Conservation (phyloP, 2,329 filamentous ascomycete species). For the Epichloe typhina region DNA sequence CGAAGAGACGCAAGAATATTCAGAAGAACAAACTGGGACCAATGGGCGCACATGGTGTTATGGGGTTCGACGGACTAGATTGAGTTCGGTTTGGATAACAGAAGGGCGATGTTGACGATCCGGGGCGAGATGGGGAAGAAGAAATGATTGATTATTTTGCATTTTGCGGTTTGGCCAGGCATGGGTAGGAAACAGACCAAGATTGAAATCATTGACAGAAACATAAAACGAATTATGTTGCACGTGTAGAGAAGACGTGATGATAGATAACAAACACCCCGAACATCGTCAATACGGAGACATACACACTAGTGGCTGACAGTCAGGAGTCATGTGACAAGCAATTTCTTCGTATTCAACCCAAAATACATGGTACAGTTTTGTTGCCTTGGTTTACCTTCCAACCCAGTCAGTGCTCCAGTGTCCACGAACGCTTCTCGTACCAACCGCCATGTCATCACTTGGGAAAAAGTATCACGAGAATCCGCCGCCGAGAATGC, state of each 20-base stretch:
- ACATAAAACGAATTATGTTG: no score
- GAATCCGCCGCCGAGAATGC: no score
- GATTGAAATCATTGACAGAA: background rate
- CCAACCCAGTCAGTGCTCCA: background rate
- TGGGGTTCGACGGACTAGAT: constrained; percentile 36
- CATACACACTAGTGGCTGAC: no score
- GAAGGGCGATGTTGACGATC: background rate
- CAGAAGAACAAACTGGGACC: constrained; percentile 32
- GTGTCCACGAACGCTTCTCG: background rate
- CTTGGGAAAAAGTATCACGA: background rate
- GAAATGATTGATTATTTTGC: background rate
- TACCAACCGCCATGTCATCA: background rate
- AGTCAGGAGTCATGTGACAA: no score
- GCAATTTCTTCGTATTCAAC: background rate
- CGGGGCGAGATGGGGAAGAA: background rate
- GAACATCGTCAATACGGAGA: no score
- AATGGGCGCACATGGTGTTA: constrained; percentile 37
- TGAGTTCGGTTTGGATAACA: constrained; percentile 8
- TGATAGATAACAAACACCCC: no score
- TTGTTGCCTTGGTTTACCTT: background rate
- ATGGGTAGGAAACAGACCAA: background rate
- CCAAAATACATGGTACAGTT: background rate
- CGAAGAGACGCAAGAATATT: constrained; percentile 29
- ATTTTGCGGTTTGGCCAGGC: background rate
- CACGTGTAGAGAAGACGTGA: no score